These are phyloP conservation scores for Paspalum vaginatum DNA, from an alignment of 176 grass and related monocot species.

Conservation along the genomic window DNA sequence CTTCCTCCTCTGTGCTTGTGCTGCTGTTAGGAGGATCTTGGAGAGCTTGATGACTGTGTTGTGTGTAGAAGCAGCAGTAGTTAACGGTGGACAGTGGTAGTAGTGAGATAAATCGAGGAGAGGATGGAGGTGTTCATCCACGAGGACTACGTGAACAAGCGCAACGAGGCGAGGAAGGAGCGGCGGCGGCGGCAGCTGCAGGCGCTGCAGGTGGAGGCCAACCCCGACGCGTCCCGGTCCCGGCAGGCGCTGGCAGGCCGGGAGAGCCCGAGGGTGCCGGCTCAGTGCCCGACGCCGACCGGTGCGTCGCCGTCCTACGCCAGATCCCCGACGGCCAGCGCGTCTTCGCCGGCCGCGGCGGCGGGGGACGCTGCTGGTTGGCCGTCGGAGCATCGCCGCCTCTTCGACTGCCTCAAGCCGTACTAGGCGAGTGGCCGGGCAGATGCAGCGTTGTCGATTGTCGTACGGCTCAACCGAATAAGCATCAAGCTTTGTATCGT, in stretches of 20 bases:
- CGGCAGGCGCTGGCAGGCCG: background rate
- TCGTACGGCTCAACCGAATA: constrained; percentile 11
- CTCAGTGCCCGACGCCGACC: constrained; percentile 3
- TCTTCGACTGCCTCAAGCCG: constrained; percentile 67
- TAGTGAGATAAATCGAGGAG: background rate
- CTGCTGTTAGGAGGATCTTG: background rate
- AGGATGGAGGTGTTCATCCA: constrained; percentile 76
- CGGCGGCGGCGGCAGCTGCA: constrained; percentile 48
- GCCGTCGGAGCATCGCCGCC: constrained; percentile 14
- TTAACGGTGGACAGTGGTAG: background rate
- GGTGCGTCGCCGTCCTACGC: background rate
- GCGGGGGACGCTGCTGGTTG: constrained; percentile 4
- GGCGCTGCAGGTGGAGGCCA: constrained; percentile 35
- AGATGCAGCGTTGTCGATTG: background rate
- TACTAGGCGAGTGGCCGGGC: constrained; percentile 46
- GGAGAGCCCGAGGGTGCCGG: constrained; percentile 26
- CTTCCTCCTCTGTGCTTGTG: constrained; percentile 4
- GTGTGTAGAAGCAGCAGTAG: background rate
- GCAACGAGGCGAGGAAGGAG: constrained; percentile 51
- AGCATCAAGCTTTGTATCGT: background rate
- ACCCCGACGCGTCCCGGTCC: constrained; percentile 7
- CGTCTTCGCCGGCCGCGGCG: background rate
- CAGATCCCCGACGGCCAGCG: constrained; percentile 5
- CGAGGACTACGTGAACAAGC: constrained; percentile 70
- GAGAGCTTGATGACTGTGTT: background rate